phyloP scores from a whole-genome alignment of 257 asterid genomes.

The Gardenia jasminoides region DNA sequence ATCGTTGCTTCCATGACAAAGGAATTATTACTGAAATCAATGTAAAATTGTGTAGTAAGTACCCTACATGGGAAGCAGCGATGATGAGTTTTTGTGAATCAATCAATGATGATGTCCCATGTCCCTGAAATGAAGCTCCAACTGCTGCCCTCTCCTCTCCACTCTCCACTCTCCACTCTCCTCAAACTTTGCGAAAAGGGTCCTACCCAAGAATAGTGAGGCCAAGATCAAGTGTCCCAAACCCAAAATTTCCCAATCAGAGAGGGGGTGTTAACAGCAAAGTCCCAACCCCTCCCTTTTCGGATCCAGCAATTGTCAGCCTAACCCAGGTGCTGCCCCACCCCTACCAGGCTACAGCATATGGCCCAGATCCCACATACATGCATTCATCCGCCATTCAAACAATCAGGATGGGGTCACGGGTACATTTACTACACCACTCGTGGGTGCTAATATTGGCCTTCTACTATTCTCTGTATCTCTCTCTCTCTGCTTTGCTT shows the following conservation, averaged over 20 bases:
- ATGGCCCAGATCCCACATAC: conserved; percentile 64
- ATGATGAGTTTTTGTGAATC: neutral
- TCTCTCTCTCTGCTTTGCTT: neutral
- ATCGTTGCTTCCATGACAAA: neutral
- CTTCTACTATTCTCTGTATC: neutral
- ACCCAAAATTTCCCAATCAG: conserved; percentile 29
- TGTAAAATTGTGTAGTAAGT: neutral
- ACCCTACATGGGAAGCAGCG: neutral
- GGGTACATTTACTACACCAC: conserved; percentile 80
- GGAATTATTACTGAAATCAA: conserved; percentile 8
- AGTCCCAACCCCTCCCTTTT: conserved; percentile 48
- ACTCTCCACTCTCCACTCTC: neutral
- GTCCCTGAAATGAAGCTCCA: neutral
- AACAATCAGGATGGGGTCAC: conserved; percentile 56
- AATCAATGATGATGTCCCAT: neutral
- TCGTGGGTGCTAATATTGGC: conserved; percentile 44
- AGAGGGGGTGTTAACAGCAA: conserved; percentile 7
- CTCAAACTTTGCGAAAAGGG: neutral
- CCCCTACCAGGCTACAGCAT: conserved; percentile 20
- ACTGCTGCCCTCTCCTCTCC: neutral
- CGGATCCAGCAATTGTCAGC: conserved; percentile 51
- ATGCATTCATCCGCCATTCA: too few species aligned
- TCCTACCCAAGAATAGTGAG: conserved; percentile 17
- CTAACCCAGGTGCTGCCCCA: conserved; percentile 50
- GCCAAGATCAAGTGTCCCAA: conserved; percentile 27